Evolutionary conservation across 2,329 filamentous ascomycete genomes (phyloP), one percentile per base, ranked within the genome.

Genomic region (Biscogniauxia mediterranea): DNA sequence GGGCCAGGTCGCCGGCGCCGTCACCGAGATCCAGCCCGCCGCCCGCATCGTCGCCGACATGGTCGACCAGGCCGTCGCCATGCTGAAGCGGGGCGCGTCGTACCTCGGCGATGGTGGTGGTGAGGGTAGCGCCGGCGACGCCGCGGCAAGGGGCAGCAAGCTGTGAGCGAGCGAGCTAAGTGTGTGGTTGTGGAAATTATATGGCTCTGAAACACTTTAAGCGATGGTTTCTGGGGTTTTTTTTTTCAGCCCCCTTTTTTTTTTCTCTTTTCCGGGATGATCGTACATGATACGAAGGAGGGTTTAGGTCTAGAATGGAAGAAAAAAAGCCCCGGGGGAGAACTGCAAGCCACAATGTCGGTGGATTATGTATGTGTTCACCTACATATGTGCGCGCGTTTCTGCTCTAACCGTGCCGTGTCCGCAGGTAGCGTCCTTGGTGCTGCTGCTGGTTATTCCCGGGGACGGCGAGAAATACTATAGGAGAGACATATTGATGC

Each of bases 1-100:
- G 94, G 94, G 94, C 1, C 92, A 97, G 79, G 93, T 97, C 8
- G 91, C 92, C 0, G 93, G 90, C 1, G 83, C 88, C 1, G 91
- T 97, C 60, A 76, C 79, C 38, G 86, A 89, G 67, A 85, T 97
- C 62, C 87, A 95, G 80, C 92, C 93, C 0, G 94, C 94, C 0
- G 84, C 80, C 54, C 84, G 89, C 66, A 97, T 98, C 78, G 88
- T 98, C n/a, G 84, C 88, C 63, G 92, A 96, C 67, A 97, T 98
- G 92, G 91, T 97, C 9, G 77, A 79, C 20, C 88, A 93, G 74
- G 92, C 91, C 1, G 86, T 88, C 8, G 82, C 84, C 1, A 85
- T 89, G 81, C 72, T 96, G 69, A 85, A 81, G 74, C 73, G 82
- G 26, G 89, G 88, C 3, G 78, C 82, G 49, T 76, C 77, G 2